These are phyloP conservation scores for Pseudogymnoascus destructans DNA, from an alignment of 2,329 filamentous ascomycete species.

Conservation along the genomic window DNA sequence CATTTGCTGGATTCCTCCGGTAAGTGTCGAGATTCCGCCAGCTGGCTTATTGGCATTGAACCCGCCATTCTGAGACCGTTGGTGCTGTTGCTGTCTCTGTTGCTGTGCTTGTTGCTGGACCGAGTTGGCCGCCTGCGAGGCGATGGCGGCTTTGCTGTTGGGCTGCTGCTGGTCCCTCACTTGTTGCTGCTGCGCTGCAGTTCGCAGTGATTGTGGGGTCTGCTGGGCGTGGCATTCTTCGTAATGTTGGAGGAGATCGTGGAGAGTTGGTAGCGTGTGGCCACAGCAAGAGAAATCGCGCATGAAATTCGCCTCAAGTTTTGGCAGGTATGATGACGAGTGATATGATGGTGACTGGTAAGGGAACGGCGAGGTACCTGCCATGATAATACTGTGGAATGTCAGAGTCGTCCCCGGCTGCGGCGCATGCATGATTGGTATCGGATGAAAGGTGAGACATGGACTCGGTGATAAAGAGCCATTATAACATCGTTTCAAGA, in stretches of 20 bases:
- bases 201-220: constrained; percentile 36
- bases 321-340: constrained; percentile 90
- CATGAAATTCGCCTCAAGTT: constrained; percentile 96
- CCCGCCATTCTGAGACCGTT: constrained; percentile 18
- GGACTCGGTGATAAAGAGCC: neutral
- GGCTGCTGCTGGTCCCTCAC: constrained; percentile 30
- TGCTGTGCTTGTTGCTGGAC: constrained; percentile 38
- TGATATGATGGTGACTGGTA: constrained; percentile 91
- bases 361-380: constrained; percentile 84
- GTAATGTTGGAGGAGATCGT: constrained; percentile 92
- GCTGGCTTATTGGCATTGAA: constrained; percentile 19
- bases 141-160: constrained; percentile 35
- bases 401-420: constrained; percentile 13
- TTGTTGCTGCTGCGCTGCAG: constrained; percentile 28
- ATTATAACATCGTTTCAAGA: constrained; percentile 2
- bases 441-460: constrained; percentile 9
- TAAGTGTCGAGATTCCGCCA: constrained; percentile 15
- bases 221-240: constrained; percentile 83
- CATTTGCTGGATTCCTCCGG: constrained; percentile 26
- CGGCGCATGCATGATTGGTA: neutral
- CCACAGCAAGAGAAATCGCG: constrained; percentile 94
- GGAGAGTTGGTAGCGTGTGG: constrained; percentile 74
- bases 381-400: constrained; percentile 70
- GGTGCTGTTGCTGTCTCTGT: constrained; percentile 25
- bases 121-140: constrained; percentile 25